phyloP scores from a whole-genome alignment of 768 basidiomycete genomes.

The Termitomyces sp. region DNA sequence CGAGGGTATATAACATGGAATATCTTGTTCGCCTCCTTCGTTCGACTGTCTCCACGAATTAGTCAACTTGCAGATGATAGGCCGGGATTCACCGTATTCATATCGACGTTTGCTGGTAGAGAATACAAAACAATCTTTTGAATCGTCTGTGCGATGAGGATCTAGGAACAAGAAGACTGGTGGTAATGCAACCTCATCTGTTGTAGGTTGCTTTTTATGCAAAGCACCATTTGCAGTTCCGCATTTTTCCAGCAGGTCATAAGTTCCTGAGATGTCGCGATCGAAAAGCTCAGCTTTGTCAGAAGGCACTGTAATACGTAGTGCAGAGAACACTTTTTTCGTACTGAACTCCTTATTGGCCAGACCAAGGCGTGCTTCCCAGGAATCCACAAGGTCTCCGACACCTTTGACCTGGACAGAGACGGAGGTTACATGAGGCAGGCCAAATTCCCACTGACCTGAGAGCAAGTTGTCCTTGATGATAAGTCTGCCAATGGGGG shows the following conservation, averaged over 20 bases:
- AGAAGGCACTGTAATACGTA: constrained; percentile 56
- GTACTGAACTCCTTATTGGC: constrained; percentile 58
- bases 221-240: constrained; percentile 84
- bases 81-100: constrained; percentile 78
- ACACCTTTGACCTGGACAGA: constrained; percentile 56
- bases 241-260: constrained; percentile 77
- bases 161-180: constrained; percentile 82
- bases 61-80: constrained; percentile 69
- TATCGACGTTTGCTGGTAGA: constrained; percentile 72
- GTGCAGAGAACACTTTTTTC: constrained; percentile 57
- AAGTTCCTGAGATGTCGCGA: constrained; percentile 76
- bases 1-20: constrained; percentile 55
- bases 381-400: constrained; percentile 73
- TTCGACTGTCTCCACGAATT: constrained; percentile 75
- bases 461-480: constrained; percentile 53
- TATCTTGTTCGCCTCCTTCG: constrained; percentile 38
- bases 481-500: constrained; percentile 72
- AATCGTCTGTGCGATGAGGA: constrained; percentile 73
- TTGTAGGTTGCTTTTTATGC: constrained; percentile 51
- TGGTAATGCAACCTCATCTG: constrained; percentile 44
- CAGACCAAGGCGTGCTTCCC: constrained; percentile 81
- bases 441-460: constrained; percentile 77
- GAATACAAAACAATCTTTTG: constrained; percentile 81
- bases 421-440: constrained; percentile 57
- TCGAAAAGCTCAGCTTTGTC: constrained; percentile 51